Base-by-base conservation (phyloP, 371 early-diverging fungal genomes). In the Chytridiales sp. region DNA sequence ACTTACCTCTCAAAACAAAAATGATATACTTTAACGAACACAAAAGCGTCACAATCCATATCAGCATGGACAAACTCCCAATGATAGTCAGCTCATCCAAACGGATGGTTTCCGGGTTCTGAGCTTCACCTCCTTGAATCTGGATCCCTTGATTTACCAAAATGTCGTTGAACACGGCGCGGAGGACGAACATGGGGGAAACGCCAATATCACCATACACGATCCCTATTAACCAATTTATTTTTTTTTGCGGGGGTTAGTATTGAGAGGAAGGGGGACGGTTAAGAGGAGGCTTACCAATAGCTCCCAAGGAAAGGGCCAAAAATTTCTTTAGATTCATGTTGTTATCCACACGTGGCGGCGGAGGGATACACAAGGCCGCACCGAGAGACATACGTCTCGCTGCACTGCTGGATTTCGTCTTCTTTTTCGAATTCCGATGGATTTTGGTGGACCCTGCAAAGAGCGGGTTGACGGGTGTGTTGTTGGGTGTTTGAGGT, bases 121-220 rank as follows among this genome's bases (percentile, higher is more conserved):
- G 2, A 26, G 40, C 27, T 9, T 53, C 34, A 0, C 47, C 35
- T 4, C 36, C 47, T 19, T 21, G 42, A 11, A 19, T 3, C 9
- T 53, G n/a, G 24, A 15, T 31, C 41, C 11, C 46, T 21, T 8
- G 5, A 9, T 26, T 22, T 9, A 31, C 49, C 27, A 34, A 2
- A 19, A 13, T 47, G 4, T 31, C 22, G 17, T 19, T 40, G 47
- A 84, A 81, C 1, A 77, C 74, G 13, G 78, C 56, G 19, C 75
- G 73, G 29, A 74, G 68, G 4, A 79, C 78, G 49, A 78, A 82
- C 1, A 84, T 56, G 8, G 85, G 85, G 1, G 76, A 74, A 0
- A 82, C 82, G 31, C 77, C 81, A 51, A 84, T 75, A 56, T 84
- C 85, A 9, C 85, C 84, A 32, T 75, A 82, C 1, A 74, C 72